Evolutionary conservation across 164 flowering plant genomes (phyloP), one percentile per base, ranked within the genome.

Genomic region (Amborella trichopoda): DNA sequence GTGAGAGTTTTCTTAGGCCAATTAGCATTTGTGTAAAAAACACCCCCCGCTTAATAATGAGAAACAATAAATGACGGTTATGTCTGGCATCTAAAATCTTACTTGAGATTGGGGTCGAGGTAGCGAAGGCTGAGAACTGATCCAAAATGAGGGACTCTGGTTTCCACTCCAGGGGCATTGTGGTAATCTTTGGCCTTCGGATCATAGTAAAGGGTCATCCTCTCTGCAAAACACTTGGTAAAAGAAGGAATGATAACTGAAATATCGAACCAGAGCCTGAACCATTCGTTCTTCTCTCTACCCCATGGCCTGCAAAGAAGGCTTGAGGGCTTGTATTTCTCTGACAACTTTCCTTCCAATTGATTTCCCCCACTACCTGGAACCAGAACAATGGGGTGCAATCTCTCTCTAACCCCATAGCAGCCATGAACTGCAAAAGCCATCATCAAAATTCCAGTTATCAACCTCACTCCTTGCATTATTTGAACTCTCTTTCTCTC

Each of bases 321-420:
- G 59, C 70, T 72, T n/a, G 78, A 40, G 12, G 90, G 68, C 58
- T 70, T 74, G 74, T 80, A 89, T 14, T 47, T 58, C 2, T 43
- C 32, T 21, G 77, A 81, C 6, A 84, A 53, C 60, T 87, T 54
- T 0, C 73, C 95, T 50, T 89, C 97, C 6, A 89, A 64, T 53
- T 85, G 97, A 70, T 82, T 89, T 17, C 95, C 97, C 0, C 97
- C 97, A 27, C 17, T 71, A 1, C 97, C 95, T 0, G 97, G 97
- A 1, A 89, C 74, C 33, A 89, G 53, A 39, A 89, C 62, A 46
- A 89, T 18, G n/a, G 97, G 97, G 58, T 84, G 70, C 20, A 75
- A 65, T n/a, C n/a, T n/a, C 12, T 51, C 49, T 39, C 45, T 54
- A 46, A 17, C 24, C 0, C 61, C 66, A n/a, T 59, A 68, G 49